Conservation (phyloP, 2,329 filamentous ascomycete genomes). For the Diaporthe batatas region DNA sequence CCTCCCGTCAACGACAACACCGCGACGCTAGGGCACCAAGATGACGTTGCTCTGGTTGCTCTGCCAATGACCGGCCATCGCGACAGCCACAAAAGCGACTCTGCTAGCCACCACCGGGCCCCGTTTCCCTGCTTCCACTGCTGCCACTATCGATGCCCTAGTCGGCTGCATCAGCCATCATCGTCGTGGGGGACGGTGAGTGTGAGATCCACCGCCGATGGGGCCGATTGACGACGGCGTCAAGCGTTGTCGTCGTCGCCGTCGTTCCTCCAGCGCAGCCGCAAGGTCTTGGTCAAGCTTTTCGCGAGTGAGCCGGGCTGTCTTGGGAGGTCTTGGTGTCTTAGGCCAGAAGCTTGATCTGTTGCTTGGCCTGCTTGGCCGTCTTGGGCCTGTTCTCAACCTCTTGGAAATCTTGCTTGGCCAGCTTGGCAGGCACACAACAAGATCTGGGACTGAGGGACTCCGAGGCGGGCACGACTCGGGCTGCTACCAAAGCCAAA, state of each 20-base stretch:
- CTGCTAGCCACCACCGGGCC: not conserved
- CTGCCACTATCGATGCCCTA: constrained; percentile 16
- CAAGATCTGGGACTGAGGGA: constrained; percentile 1
- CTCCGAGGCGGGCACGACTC: not conserved
- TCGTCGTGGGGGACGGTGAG: not conserved
- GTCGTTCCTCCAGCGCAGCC: not conserved
- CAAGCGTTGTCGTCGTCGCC: not conserved
- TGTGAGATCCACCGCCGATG: not conserved
- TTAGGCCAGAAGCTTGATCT: constrained; percentile 25
- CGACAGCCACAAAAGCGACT: constrained; percentile 33
- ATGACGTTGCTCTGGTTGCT: constrained; percentile 34
- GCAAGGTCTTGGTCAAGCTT: constrained; percentile 4
- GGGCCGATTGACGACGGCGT: constrained; percentile 3
- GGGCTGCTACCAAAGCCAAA: not conserved
- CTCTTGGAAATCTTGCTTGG: constrained; percentile 13
- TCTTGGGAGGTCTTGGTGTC: constrained; percentile 28
- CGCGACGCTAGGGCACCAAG: constrained; percentile 5
- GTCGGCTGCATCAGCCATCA: not conserved
- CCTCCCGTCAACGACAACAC: not conserved
- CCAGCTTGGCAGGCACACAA: not conserved
- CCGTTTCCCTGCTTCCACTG: constrained; percentile 24
- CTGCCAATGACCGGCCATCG: constrained; percentile 17
- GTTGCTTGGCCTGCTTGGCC: constrained; percentile 30
- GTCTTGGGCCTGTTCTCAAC: not conserved
- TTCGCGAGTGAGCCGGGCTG: constrained; percentile 2